Percentiles rank a stretch among this genome's conserved stretches.
phyloP scores from a whole-genome alignment of 148 eudicot genomes.

The Selenicereus undatus region DNA sequence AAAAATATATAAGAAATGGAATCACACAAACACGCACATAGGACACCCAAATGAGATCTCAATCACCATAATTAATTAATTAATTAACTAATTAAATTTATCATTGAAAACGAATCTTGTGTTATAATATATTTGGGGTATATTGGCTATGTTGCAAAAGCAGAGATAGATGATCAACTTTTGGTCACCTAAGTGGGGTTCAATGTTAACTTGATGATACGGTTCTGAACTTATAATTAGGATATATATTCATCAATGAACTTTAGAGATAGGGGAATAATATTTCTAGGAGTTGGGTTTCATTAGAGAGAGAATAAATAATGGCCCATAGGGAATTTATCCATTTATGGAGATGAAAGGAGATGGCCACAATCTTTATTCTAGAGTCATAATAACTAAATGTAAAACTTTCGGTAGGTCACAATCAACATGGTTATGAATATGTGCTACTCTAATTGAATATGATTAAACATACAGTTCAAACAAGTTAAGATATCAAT shows the following conservation, averaged over 20 bases:
- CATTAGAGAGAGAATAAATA: background rate
- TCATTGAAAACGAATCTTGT: too few species aligned
- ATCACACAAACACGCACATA: background rate
- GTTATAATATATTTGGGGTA: background rate
- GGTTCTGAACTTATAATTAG: background rate
- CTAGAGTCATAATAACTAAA: background rate
- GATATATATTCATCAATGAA: background rate
- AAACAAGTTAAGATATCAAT: too few species aligned
- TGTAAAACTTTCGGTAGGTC: background rate
- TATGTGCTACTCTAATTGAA: too few species aligned
- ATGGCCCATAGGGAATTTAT: background rate
- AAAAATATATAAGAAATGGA: too few species aligned
- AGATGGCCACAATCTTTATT: background rate
- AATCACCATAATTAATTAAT: background rate
- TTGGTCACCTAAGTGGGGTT: constrained; percentile 7
- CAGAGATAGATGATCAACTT: background rate
- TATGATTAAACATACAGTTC: too few species aligned
- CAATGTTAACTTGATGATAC: background rate
- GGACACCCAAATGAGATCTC: background rate
- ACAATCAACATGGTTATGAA: too few species aligned
- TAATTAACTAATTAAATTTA: too few species aligned
- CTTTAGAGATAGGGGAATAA: background rate
- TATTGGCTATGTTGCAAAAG: background rate
- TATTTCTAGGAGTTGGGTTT: background rate
- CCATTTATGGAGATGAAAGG: background rate